phyloP scores from a whole-genome alignment of 805 yeast genomes.

The Lipomyces yamadae region DNA sequence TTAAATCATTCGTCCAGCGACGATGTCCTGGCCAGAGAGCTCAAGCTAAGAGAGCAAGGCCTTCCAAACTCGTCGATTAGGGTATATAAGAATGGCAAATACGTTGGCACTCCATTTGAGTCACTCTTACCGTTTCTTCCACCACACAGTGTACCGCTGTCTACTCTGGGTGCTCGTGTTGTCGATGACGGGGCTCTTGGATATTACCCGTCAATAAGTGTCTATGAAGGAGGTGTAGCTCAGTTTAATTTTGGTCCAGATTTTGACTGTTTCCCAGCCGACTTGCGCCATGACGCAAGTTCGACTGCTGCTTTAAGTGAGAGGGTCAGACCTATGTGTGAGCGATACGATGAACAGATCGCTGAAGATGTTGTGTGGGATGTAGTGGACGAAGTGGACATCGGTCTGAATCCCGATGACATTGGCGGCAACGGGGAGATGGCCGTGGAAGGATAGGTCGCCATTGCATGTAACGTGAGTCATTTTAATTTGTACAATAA shows the following conservation, averaged over 20 bases:
- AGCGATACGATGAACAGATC: conserved; percentile 68
- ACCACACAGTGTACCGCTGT: conserved; percentile 60
- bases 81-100: conserved; percentile 78
- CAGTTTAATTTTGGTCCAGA: conserved; percentile 71
- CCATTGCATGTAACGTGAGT: neutral
- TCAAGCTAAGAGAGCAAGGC: conserved; percentile 36
- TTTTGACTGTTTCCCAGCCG: conserved; percentile 54
- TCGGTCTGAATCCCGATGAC: conserved; percentile 30
- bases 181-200: conserved; percentile 85
- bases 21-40: conserved; percentile 20
- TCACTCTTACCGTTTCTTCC: conserved; percentile 78
- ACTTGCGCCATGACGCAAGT: conserved; percentile 34
- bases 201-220: conserved; percentile 88
- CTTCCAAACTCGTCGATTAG: conserved; percentile 61
- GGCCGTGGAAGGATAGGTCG: neutral
- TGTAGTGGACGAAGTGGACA: conserved; percentile 80
- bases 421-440: neutral
- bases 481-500: neutral
- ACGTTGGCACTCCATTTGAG: conserved; percentile 66
- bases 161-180: conserved; percentile 39
- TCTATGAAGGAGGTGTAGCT: conserved; percentile 78
- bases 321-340: conserved; percentile 57
- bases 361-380: conserved; percentile 86
- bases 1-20: conserved; percentile 52
- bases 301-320: conserved; percentile 23